phyloP scores from a whole-genome alignment of 169 alveolate species.

The Eimeria tenella region DNA sequence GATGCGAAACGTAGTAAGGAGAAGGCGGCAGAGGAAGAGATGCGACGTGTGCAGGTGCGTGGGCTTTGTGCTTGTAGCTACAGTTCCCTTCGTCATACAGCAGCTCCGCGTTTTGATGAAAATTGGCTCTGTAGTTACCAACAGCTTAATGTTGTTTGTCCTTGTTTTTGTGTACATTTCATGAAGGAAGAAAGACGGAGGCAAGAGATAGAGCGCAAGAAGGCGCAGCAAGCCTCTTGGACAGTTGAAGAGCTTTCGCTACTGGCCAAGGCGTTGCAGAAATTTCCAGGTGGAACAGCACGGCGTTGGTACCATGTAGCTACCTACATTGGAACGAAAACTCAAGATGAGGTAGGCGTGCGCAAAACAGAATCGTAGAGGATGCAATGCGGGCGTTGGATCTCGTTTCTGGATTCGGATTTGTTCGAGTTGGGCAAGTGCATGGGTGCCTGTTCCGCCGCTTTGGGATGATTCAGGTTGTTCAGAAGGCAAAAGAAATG shows the following conservation, averaged over 20 bases:
- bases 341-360: slow-evolving; percentile 83
- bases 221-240: slow-evolving; percentile 85
- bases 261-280: slow-evolving; percentile 90
- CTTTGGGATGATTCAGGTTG: slow-evolving; percentile 47
- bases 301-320: slow-evolving; percentile 92
- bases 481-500: slow-evolving; percentile 82
- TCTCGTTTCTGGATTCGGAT: neutral
- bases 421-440: neutral
- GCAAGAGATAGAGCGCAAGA: slow-evolving; percentile 48
- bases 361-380: neutral
- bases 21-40: slow-evolving; percentile 25
- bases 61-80: neutral
- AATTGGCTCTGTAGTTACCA: neutral
- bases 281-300: slow-evolving; percentile 91
- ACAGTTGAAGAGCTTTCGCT: slow-evolving; percentile 89
- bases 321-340: slow-evolving; percentile 86
- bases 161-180: neutral
- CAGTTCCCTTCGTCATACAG: neutral
- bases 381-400: neutral
- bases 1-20: neutral
- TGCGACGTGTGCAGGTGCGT: slow-evolving; percentile 24
- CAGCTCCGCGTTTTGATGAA: neutral
- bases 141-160: neutral
- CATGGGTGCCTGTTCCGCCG: neutral
- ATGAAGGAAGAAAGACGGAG: neutral